These are phyloP conservation scores for Xylaria flabelliformis DNA, from an alignment of 495 filamentous ascomycete species.

Conservation along the genomic window DNA sequence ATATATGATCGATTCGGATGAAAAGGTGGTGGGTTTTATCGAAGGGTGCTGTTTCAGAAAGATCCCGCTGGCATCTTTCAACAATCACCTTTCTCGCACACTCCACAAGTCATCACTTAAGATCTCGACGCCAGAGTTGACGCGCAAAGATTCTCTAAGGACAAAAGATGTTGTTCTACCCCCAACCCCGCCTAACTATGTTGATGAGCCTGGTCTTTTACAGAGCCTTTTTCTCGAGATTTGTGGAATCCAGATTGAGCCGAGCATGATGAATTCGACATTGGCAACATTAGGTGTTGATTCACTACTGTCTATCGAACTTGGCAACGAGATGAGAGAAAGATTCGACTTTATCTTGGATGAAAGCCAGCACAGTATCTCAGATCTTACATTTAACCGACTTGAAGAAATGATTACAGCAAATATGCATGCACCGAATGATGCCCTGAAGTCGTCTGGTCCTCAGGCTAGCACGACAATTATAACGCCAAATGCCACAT, in stretches of 20 bases:
- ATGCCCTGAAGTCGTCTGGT: background rate
- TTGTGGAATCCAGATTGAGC: slow-evolving; percentile 20
- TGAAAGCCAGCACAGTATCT: slow-evolving; percentile 15
- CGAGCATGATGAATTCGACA: slow-evolving; percentile 32
- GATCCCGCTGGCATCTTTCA: background rate
- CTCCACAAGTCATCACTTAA: background rate
- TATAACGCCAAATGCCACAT: background rate
- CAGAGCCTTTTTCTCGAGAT: slow-evolving; percentile 13
- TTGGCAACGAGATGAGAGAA: slow-evolving; percentile 28
- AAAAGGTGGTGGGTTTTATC: slow-evolving; percentile 22
- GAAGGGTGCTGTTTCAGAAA: slow-evolving; percentile 31
- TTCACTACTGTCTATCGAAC: slow-evolving; percentile 39
- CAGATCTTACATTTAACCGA: slow-evolving; percentile 20
- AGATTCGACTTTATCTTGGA: slow-evolving; percentile 24
- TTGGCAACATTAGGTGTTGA: slow-evolving; percentile 40
- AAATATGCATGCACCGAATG: background rate
- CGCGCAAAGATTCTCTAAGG: background rate
- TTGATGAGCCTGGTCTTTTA: background rate
- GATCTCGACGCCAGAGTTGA: background rate
- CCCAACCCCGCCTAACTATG: background rate
- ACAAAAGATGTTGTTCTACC: background rate
- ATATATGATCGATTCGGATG: slow-evolving; percentile 27
- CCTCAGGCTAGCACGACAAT: background rate
- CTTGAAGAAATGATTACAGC: slow-evolving; percentile 1
- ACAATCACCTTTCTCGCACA: slow-evolving; percentile 6